phyloP scores from a whole-genome alignment of 1,139 yeast genomes.

The Entelexis paramagnoliae region DNA sequence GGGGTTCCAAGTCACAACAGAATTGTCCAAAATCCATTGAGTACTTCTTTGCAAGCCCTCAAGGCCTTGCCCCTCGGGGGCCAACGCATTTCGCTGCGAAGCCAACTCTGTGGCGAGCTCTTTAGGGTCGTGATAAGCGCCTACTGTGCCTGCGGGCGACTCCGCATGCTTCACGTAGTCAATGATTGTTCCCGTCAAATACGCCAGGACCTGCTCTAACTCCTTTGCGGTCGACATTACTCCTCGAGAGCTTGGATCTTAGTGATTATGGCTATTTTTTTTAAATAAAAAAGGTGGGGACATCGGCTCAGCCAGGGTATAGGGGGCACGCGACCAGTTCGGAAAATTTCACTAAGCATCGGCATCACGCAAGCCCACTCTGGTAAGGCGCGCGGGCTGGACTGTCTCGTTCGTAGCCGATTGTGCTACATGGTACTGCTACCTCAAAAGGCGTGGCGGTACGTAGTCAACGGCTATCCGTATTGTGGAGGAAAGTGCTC shows the following conservation, averaged over 20 bases:
- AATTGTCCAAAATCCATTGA: slow-evolving; percentile 51
- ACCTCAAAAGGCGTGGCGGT: too few species aligned
- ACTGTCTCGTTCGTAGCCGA: background rate
- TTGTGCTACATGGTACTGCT: background rate
- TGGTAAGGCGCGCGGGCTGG: background rate
- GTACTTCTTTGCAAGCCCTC: slow-evolving; percentile 42
- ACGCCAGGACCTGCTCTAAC: slow-evolving; percentile 37
- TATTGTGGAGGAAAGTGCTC: background rate
- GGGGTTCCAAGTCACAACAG: slow-evolving; percentile 80
- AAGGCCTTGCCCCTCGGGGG: slow-evolving; percentile 33
- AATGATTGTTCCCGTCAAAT: slow-evolving; percentile 33
- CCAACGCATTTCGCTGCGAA: slow-evolving; percentile 15
- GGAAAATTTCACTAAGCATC: background rate
- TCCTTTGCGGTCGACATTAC: slow-evolving; percentile 6
- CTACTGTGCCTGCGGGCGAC: slow-evolving; percentile 32
- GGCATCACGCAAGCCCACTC: background rate
- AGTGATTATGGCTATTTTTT: background rate
- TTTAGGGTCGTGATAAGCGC: slow-evolving; percentile 33
- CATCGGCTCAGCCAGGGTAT: background rate
- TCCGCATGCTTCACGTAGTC: slow-evolving; percentile 37
- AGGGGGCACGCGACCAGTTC: background rate
- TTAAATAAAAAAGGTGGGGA: background rate
- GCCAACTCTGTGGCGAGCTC: slow-evolving; percentile 27
- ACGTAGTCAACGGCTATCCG: background rate
- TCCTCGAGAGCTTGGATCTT: background rate